Evolutionary conservation across 2,329 filamentous ascomycete species (phyloP).

Genomic region (Cyclaneusma minus): DNA sequence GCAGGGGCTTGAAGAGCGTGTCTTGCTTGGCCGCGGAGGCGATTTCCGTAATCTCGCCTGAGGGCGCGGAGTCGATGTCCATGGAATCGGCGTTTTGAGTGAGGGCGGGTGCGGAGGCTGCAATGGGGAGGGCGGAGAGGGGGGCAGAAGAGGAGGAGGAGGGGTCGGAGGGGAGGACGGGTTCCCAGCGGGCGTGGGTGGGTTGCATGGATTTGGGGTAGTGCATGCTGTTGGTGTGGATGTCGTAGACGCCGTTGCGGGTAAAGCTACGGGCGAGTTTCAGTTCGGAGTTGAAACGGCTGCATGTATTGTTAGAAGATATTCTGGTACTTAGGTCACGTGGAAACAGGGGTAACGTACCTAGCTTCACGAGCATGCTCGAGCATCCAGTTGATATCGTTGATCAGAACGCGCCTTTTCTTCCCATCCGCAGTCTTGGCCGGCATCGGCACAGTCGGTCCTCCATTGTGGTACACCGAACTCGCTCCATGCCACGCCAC

Average conservation of each 20-base stretch:
- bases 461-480: conserved; percentile 79
- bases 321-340: background rate
- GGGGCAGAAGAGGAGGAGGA: background rate
- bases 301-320: conserved; percentile 22
- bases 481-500: conserved; percentile 98
- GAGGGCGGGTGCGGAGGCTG: conserved; percentile 9
- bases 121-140: conserved; percentile 16
- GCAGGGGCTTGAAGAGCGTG: conserved; percentile 35
- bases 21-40: conserved; percentile 6
- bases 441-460: conserved; percentile 59
- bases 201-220: conserved; percentile 82
- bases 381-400: conserved; percentile 89
- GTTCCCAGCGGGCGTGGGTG: conserved; percentile 70
- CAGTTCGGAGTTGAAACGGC: conserved; percentile 70
- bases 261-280: conserved; percentile 48
- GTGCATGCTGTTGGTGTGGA: conserved; percentile 85
- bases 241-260: conserved; percentile 69
- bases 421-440: conserved; percentile 62
- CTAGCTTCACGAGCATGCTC: conserved; percentile 86
- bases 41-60: conserved; percentile 5
- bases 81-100: conserved; percentile 5
- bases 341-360: conserved; percentile 30
- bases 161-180: conserved; percentile 30
- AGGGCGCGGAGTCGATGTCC: conserved; percentile 3
- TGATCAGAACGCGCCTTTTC: conserved; percentile 75